Conservation (phyloP, 148 eudicot species). For the Camellia sinensis region DNA sequence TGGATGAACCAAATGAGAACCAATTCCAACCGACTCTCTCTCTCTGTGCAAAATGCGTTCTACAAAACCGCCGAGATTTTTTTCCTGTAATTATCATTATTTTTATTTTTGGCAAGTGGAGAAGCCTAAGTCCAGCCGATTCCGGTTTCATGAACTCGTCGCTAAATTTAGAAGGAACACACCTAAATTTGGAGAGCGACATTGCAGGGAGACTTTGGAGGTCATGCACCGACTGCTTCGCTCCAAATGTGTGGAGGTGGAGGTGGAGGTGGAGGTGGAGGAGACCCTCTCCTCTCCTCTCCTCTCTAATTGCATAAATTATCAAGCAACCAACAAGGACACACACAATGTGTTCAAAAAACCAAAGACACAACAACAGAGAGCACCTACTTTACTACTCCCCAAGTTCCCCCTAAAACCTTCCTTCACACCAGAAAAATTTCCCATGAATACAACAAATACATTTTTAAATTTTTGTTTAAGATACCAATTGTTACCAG, state of each 20-base stretch:
- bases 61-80: not conserved
- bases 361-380: too few species aligned
- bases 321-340: too few species aligned
- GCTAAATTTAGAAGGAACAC: not conserved
- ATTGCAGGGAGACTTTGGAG: not conserved
- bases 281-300: not conserved
- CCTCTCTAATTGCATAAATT: too few species aligned
- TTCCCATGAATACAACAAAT: too few species aligned
- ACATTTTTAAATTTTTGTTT: too few species aligned
- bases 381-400: too few species aligned
- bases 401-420: too few species aligned
- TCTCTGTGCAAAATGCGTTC: not conserved
- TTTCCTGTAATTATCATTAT: not conserved
- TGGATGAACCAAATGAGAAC: not conserved
- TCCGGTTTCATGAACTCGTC: not conserved
- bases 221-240: not conserved
- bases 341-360: too few species aligned
- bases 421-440: too few species aligned
- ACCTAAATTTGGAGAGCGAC: conserved; percentile 8
- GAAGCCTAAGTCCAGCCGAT: not conserved
- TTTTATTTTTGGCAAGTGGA: not conserved
- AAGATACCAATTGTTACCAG: too few species aligned
- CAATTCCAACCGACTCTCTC: conserved; percentile 1
- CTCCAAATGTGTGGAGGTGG: not conserved
- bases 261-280: not conserved